Evolutionary conservation across 768 basidiomycete genomes (phyloP), one percentile per base, ranked within the genome.

Genomic region (Leccinum barrowsii): DNA sequence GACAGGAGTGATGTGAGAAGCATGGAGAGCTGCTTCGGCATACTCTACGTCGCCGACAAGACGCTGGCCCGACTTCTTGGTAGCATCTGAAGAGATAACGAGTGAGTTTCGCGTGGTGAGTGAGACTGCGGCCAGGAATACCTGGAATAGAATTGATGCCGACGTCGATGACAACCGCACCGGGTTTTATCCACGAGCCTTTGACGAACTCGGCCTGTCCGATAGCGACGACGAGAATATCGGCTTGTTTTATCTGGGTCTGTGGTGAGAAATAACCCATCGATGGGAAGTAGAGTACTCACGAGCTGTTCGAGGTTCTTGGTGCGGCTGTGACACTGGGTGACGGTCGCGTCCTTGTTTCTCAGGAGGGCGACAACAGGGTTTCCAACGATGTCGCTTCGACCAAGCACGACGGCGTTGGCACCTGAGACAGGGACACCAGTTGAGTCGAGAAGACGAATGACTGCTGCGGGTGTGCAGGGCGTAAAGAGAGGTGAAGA

Each of bases 381-480:
- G 65, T 85, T 96, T 55, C 97, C 97, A 56, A 99, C 97, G 67
- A 99, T 98, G 70, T 99, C 97, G 69, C 91, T 94, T 63, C 97
- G 88, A 60, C 97, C 97, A 47, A 99, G 87, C 22, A 99, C 94
- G 58, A 98, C 95, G 11, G 89, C 86, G 67, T 86, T 83, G 42
- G 90, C 78, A 55, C 97, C 95, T 19, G 85, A 74, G 58, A 98
- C 79, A 17, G 83, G 65, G 57, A 92, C 80, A 6, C 85, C 87
- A n/a, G 94, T 92, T 7, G 86, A 86, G 66, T 98, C 92, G 66
- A 99, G 80, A 48, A 99, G 85, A 60, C 85, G 85, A 66, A 98
- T 90, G 54, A 94, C 88, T 19, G 93, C 97, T 19, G 94, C 85
- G 1, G 97, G 96, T 6, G 97, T 99, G 77, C 97, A 98, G 17